Evolutionary conservation across 371 early-diverging fungal species (phyloP), one percentile per base, ranked within the genome.

Genomic region (Chytridium lagenaria): DNA sequence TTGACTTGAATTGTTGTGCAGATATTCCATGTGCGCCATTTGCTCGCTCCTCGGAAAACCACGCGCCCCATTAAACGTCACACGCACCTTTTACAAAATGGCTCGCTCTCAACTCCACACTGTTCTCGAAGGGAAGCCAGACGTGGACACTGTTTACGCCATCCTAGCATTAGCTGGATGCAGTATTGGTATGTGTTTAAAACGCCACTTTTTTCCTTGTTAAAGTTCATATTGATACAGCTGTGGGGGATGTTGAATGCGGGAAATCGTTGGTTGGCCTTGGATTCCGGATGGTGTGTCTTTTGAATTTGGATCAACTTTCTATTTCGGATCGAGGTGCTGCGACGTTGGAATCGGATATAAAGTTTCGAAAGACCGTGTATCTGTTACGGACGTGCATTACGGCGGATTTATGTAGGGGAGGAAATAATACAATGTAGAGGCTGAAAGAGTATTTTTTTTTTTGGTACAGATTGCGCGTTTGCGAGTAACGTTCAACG

Each of bases 1-100:
- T n/a, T n/a, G n/a, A n/a, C n/a, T n/a, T n/a, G n/a, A n/a, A n/a
- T n/a, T n/a, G n/a, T 44, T 12, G 10, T 15, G 26, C 19, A 55
- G 55, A 55, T 55, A 23, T 28, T 10, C 55, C 16, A 15, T 55
- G 26, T 55, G 55, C 26, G 55, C 55, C 55, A 55, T 55, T 26
- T 15, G 16, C 55, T 55, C 55, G 16, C 10, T 55, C 16, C 10
- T 55, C 16, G 55, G 55, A 7, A 10, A 28, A 16, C 55, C 55
- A 26, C 10, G 26, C 10, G 55, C 55, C 26, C 55, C 55, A 7
- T 10, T 55, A 7, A 55, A 55, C 26, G 26, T 55, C 55, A 55
- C 55, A 10, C 10, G 55, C 16, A 55, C 23, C 16, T 55, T 55
- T 28, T 55, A 55, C 55, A 16, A 26, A 10, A 10, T 55, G 23